Evolutionary conservation across 176 grass and related monocot genomes (phyloP).

Genomic region (Aegilops speltoides): DNA sequence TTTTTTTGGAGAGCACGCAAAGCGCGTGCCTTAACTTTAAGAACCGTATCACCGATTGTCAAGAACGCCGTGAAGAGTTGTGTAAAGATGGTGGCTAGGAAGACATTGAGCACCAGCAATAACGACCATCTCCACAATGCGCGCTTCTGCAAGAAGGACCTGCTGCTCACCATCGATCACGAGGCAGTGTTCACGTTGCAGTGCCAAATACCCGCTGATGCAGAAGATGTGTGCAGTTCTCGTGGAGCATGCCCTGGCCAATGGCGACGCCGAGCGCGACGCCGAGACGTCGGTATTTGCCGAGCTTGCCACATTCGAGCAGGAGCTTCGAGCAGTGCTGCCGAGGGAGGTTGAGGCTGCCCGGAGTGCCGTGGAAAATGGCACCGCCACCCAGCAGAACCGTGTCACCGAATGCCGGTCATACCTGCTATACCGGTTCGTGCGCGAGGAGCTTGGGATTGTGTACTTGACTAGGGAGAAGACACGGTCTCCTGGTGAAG

Average conservation of each 20-base stretch:
- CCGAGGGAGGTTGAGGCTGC: constrained; percentile 51
- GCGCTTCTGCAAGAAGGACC: background rate
- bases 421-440: too few species aligned
- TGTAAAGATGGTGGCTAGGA: too few species aligned
- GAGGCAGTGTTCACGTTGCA: constrained; percentile 69
- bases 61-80: too few species aligned
- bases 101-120: too few species aligned
- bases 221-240: too few species aligned
- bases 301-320: background rate
- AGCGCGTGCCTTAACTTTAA: too few species aligned
- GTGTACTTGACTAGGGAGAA: too few species aligned
- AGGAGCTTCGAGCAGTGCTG: constrained; percentile 40
- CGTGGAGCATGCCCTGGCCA: constrained; percentile 15
- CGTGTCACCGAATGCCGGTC: constrained; percentile 38
- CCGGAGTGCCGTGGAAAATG: background rate
- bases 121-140: too few species aligned
- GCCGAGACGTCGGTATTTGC: constrained; percentile 55
- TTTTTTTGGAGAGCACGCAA: too few species aligned
- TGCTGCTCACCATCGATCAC: constrained; percentile 55
- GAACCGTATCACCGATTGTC: too few species aligned
- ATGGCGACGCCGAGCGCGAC: constrained; percentile 49
- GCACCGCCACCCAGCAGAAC: constrained; percentile 19
- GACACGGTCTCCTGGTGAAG: too few species aligned
- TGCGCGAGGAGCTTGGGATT: too few species aligned
- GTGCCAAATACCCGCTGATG: constrained; percentile 54